phyloP scores from a whole-genome alignment of 305 asterid genomes.

The Fraxinus platypoda region DNA sequence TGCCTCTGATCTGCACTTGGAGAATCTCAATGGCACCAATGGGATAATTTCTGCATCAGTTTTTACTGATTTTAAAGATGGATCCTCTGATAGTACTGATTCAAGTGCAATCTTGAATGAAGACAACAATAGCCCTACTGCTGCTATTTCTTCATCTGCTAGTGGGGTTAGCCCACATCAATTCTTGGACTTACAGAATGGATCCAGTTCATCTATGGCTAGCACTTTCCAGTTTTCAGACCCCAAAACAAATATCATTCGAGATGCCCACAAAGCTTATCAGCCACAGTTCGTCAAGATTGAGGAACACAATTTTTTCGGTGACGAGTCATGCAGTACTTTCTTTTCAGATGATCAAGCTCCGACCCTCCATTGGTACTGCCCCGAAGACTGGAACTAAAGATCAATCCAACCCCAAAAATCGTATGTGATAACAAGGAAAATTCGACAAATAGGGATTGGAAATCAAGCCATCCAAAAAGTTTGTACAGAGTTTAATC shows the following conservation, averaged over 20 bases:
- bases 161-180: slow-evolving; percentile 34
- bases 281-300: slow-evolving; percentile 72
- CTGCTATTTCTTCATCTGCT: slow-evolving; percentile 40
- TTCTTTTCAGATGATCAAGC: slow-evolving; percentile 79
- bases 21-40: slow-evolving; percentile 19
- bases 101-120: slow-evolving; percentile 80
- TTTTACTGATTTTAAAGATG: slow-evolving; percentile 57
- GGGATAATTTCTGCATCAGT: slow-evolving; percentile 24
- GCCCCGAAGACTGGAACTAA: slow-evolving; percentile 63
- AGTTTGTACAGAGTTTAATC: slow-evolving; percentile 28
- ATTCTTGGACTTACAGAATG: slow-evolving; percentile 37
- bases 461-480: neutral
- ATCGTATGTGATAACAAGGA: neutral
- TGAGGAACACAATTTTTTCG: slow-evolving; percentile 76
- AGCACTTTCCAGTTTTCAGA: slow-evolving; percentile 36
- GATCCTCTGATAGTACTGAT: slow-evolving; percentile 73
- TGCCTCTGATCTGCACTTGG: slow-evolving; percentile 34
- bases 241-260: slow-evolving; percentile 29
- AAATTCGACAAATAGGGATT: neutral
- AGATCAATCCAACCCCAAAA: neutral
- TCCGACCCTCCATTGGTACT: slow-evolving; percentile 82
- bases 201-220: slow-evolving; percentile 24
- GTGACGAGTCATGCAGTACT: slow-evolving; percentile 73
- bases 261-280: slow-evolving; percentile 38
- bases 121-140: slow-evolving; percentile 45